Percentiles rank a stretch among this genome's conserved stretches.
Conservation (phyloP, 2,329 filamentous ascomycete genomes). For the Epichloe festucae region DNA sequence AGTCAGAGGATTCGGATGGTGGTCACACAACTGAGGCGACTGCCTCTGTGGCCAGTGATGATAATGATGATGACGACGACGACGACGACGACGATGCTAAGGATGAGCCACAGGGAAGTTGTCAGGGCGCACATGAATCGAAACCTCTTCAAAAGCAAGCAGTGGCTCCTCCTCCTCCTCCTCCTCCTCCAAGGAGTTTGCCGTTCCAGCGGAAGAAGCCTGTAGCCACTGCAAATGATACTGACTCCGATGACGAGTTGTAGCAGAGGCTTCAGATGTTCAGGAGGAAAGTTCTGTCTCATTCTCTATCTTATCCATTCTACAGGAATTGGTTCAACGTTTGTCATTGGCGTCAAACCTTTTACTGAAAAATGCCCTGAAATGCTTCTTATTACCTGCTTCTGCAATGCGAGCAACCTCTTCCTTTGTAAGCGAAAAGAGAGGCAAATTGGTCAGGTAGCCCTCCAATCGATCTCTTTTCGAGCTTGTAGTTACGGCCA, state of each 20-base stretch:
- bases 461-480: slow-evolving; percentile 43
- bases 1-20: slow-evolving; percentile 27
- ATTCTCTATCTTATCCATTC: neutral
- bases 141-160: slow-evolving; percentile 10
- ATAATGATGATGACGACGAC: slow-evolving; percentile 24
- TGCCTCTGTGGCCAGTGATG: slow-evolving; percentile 30
- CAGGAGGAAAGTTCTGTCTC: neutral
- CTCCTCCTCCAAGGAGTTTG: slow-evolving; percentile 27
- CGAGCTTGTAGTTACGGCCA: slow-evolving; percentile 46
- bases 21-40: slow-evolving; percentile 28
- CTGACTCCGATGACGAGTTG: slow-evolving; percentile 44
- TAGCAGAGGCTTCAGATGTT: slow-evolving; percentile 12
- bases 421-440: slow-evolving; percentile 44
- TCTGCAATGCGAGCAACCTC: slow-evolving; percentile 45
- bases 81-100: slow-evolving; percentile 1
- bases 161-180: slow-evolving; percentile 24
- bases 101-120: neutral
- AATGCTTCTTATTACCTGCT: slow-evolving; percentile 47
- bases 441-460: slow-evolving; percentile 36
- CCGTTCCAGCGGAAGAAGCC: slow-evolving; percentile 29
- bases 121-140: neutral
- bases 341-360: slow-evolving; percentile 39
- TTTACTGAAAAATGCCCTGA: slow-evolving; percentile 43
- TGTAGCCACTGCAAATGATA: slow-evolving; percentile 28
- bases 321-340: slow-evolving; percentile 10